phyloP scores from a whole-genome alignment of 2,329 filamentous ascomycete species.

The Botrytis porri region DNA sequence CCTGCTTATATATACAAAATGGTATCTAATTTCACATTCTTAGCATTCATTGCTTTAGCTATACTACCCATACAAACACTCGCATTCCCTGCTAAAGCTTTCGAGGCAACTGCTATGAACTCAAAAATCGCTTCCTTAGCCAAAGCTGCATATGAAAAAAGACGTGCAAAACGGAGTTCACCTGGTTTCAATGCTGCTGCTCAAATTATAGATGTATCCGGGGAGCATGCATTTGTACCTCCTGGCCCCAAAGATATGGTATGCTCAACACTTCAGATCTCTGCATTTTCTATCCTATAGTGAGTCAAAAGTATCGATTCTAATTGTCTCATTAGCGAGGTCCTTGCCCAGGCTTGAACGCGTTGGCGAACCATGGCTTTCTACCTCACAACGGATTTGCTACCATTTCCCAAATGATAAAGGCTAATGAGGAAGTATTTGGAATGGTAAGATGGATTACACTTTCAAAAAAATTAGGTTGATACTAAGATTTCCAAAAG shows the following conservation, averaged over 20 bases:
- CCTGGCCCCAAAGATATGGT: slow-evolving; percentile 5
- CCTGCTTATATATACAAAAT: neutral
- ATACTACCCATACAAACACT: neutral
- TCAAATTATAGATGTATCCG: slow-evolving; percentile 19
- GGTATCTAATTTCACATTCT: neutral
- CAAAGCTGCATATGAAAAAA: slow-evolving; percentile 15
- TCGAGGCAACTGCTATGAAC: slow-evolving; percentile 19
- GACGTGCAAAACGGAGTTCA: slow-evolving; percentile 15
- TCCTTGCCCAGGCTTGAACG: slow-evolving; percentile 42
- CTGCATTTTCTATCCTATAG: neutral
- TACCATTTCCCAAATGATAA: neutral
- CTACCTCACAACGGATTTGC: slow-evolving; percentile 40
- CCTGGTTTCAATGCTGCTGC: slow-evolving; percentile 22
- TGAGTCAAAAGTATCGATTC: neutral
- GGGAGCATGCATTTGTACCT: slow-evolving; percentile 12
- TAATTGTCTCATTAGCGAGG: slow-evolving; percentile 14
- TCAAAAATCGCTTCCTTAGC: slow-evolving; percentile 4
- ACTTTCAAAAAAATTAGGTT: slow-evolving; percentile 21
- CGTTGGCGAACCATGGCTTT: slow-evolving; percentile 44
- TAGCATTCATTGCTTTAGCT: neutral
- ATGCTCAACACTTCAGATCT: neutral
- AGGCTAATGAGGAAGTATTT: slow-evolving; percentile 38
- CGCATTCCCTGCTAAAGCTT: slow-evolving; percentile 12
- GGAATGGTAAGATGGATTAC: slow-evolving; percentile 40
- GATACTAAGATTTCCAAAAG: slow-evolving; percentile 22